Conservation (phyloP, 2,329 filamentous ascomycete genomes). For the Orbilia blumenaviensis region DNA sequence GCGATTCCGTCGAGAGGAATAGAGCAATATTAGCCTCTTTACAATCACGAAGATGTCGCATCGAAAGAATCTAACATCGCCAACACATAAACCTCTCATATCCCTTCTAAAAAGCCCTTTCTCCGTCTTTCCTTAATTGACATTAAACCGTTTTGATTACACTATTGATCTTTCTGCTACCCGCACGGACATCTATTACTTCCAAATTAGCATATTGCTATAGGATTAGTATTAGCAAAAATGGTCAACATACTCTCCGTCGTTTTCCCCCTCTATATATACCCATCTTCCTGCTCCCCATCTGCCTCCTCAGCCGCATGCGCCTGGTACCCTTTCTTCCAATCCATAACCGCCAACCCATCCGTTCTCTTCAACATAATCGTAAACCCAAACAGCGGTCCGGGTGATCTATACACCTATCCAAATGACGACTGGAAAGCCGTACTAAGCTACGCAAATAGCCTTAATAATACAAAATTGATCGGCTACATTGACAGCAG, state of each 20-base stretch:
- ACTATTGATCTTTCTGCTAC: too few species aligned
- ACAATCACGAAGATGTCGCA: too few species aligned
- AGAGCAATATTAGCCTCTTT: background rate
- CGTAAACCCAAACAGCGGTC: slow-evolving; percentile 28
- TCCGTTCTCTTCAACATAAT: slow-evolving; percentile 29
- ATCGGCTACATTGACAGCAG: slow-evolving; percentile 36
- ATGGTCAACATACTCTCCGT: slow-evolving; percentile 38
- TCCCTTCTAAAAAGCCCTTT: background rate
- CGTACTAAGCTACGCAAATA: slow-evolving; percentile 25
- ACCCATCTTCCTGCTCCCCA: slow-evolving; percentile 9
- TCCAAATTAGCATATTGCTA: background rate
- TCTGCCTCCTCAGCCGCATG: background rate
- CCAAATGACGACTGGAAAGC: slow-evolving; percentile 30
- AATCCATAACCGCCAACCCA: slow-evolving; percentile 11
- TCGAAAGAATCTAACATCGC: slow-evolving; percentile 1
- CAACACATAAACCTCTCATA: slow-evolving; percentile 31
- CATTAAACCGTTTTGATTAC: too few species aligned
- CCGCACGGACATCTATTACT: too few species aligned
- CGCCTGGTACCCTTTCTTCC: slow-evolving; percentile 39
- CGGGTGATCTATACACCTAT: background rate
- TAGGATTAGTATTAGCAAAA: background rate
- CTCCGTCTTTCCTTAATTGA: background rate
- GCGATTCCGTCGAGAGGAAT: background rate
- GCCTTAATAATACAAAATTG: slow-evolving; percentile 27
- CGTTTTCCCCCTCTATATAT: slow-evolving; percentile 35